These are phyloP conservation scores for Lodderomyces orthopsilosis DNA, from an alignment of 1,139 yeast genomes.

Conservation along the genomic window DNA sequence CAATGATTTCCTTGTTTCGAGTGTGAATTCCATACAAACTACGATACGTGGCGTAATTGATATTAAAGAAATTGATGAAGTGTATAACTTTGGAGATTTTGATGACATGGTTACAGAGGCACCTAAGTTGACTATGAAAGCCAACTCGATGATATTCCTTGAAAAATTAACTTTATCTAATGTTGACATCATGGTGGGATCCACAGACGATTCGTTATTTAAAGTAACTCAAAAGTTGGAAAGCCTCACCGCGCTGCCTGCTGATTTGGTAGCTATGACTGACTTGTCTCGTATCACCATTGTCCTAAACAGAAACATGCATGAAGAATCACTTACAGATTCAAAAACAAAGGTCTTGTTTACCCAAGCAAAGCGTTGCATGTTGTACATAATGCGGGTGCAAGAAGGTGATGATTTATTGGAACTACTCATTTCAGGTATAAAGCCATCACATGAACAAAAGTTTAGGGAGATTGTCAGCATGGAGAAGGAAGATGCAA, in stretches of 20 bases:
- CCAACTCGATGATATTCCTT: slow-evolving; percentile 62
- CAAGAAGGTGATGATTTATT: slow-evolving; percentile 73
- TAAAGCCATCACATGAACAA: slow-evolving; percentile 64
- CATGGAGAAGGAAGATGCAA: slow-evolving; percentile 39
- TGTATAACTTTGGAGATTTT: slow-evolving; percentile 61
- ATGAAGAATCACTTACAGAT: slow-evolving; percentile 43
- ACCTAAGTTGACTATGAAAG: slow-evolving; percentile 61
- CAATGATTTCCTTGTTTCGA: slow-evolving; percentile 62
- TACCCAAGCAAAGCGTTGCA: slow-evolving; percentile 78
- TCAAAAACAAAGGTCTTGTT: slow-evolving; percentile 53
- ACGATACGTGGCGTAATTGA: slow-evolving; percentile 50
- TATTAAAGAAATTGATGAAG: slow-evolving; percentile 53
- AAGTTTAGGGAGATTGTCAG: slow-evolving; percentile 55
- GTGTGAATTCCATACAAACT: slow-evolving; percentile 44
- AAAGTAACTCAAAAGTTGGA: slow-evolving; percentile 33
- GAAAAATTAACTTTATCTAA: slow-evolving; percentile 58
- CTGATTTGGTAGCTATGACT: slow-evolving; percentile 40
- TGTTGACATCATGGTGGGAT: slow-evolving; percentile 50
- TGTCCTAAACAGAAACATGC: slow-evolving; percentile 50
- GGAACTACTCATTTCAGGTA: slow-evolving; percentile 72
- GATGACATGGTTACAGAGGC: slow-evolving; percentile 71
- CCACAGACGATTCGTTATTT: slow-evolving; percentile 55
- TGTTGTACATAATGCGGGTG: slow-evolving; percentile 76
- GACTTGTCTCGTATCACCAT: slow-evolving; percentile 42
- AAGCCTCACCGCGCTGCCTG: slow-evolving; percentile 35